These are phyloP conservation scores for Dillenia suffruticosa DNA, from an alignment of 164 flowering plant species.

Conservation along the genomic window DNA sequence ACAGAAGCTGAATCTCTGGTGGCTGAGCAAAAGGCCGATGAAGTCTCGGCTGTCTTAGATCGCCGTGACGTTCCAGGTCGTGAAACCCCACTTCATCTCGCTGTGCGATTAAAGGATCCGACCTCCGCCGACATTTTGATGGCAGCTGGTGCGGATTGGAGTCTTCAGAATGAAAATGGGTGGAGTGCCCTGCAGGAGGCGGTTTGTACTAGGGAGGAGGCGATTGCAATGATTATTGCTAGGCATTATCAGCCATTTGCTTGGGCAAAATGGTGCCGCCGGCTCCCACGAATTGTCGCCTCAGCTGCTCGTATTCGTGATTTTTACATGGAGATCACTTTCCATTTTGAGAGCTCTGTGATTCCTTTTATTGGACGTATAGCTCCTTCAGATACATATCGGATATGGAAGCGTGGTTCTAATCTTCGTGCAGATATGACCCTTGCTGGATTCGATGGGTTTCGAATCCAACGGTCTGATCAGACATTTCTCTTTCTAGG, in stretches of 20 bases:
- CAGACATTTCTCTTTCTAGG: constrained; percentile 95
- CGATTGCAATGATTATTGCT: constrained; percentile 92
- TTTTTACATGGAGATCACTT: constrained; percentile 96
- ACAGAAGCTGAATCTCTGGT: constrained; percentile 73
- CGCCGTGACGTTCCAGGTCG: constrained; percentile 95
- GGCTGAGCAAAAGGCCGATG: constrained; percentile 77
- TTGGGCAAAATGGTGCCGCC: constrained; percentile 99
- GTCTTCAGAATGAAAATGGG: constrained; percentile 93
- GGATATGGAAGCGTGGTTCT: constrained; percentile 97
- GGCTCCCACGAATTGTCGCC: constrained; percentile 87
- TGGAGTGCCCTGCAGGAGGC: constrained; percentile 99
- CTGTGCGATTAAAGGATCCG: constrained; percentile 78
- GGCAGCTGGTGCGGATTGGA: constrained; percentile 98
- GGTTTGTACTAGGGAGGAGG: constrained; percentile 86
- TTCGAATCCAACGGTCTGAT: constrained; percentile 92
- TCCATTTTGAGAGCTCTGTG: constrained; percentile 97
- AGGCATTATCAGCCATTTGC: constrained; percentile 97
- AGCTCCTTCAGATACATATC: constrained; percentile 97
- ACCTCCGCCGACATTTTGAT: constrained; percentile 81
- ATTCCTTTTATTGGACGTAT: constrained; percentile 95
- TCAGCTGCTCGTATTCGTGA: constrained; percentile 82
- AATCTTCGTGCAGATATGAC: constrained; percentile 99
- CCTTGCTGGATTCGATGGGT: constrained; percentile 98
- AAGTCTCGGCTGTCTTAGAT: constrained; percentile 72
- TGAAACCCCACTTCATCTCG: constrained; percentile 96